A percentile compares a stretch with the other conserved stretches of the same genome.
These are phyloP conservation scores for Talaromyces albobiverticillius DNA, from an alignment of 2,329 filamentous ascomycete genomes.

Conservation along the genomic window DNA sequence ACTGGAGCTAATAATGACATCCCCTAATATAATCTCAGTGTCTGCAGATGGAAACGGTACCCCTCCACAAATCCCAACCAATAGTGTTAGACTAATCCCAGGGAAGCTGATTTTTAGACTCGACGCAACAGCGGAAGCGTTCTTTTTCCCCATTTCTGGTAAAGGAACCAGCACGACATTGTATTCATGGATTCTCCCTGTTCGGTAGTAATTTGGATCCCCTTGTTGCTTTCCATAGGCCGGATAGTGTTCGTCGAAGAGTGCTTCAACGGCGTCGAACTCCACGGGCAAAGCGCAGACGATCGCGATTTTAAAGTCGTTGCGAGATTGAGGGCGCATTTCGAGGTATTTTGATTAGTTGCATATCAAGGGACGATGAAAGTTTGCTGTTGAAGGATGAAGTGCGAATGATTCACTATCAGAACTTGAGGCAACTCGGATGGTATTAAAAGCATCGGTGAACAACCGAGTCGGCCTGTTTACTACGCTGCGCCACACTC, in stretches of 20 bases:
- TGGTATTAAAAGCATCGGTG: too few species aligned
- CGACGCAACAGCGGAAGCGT: constrained; percentile 10
- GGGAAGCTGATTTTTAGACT: constrained; percentile 17
- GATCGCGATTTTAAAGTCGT: constrained; percentile 8
- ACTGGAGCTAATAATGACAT: constrained; percentile 25
- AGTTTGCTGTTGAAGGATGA: too few species aligned
- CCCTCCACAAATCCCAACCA: constrained; percentile 23
- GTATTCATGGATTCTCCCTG: constrained; percentile 20
- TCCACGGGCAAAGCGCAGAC: constrained; percentile 10
- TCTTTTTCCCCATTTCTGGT: constrained; percentile 19
- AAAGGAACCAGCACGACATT: constrained; percentile 21
- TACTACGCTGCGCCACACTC: background rate
- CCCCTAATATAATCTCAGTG: constrained; percentile 22
- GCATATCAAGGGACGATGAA: too few species aligned
- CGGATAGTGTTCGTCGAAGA: constrained; percentile 8
- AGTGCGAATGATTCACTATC: too few species aligned
- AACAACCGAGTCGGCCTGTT: too few species aligned
- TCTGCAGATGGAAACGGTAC: constrained; percentile 11
- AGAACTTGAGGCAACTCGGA: too few species aligned
- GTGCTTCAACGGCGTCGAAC: constrained; percentile 3
- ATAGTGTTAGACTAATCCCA: constrained; percentile 18
- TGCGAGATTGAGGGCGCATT: background rate
- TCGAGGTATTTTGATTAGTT: too few species aligned
- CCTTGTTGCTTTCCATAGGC: background rate
- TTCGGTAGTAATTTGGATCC: constrained; percentile 15